phyloP scores from a whole-genome alignment of 2,329 filamentous ascomycete species.

The Colletotrichum graminicola region DNA sequence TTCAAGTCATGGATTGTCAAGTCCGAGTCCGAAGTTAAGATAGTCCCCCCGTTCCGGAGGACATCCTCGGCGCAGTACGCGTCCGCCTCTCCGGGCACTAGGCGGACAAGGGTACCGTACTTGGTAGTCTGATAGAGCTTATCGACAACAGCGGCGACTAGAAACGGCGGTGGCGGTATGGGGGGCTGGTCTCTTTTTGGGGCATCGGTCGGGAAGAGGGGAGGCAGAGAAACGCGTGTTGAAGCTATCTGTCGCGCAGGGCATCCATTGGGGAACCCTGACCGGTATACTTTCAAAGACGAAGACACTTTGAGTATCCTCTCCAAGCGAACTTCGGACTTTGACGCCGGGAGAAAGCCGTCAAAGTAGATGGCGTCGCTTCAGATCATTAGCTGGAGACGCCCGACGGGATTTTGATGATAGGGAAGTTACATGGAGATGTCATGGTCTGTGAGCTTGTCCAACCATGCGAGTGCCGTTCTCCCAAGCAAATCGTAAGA shows the following conservation, averaged over 20 bases:
- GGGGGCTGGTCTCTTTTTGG: slow-evolving; percentile 52
- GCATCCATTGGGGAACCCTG: slow-evolving; percentile 48
- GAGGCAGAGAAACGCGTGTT: slow-evolving; percentile 18
- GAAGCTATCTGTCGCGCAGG: slow-evolving; percentile 43
- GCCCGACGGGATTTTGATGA: neutral
- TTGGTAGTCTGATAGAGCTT: slow-evolving; percentile 63
- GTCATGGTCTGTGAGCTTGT: slow-evolving; percentile 65
- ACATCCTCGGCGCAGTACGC: slow-evolving; percentile 79
- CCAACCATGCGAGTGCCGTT: slow-evolving; percentile 72
- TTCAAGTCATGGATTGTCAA: slow-evolving; percentile 81
- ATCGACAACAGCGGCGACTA: slow-evolving; percentile 83
- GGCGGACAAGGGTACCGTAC: slow-evolving; percentile 59
- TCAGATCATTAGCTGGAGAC: slow-evolving; percentile 21
- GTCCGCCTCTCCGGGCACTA: slow-evolving; percentile 90
- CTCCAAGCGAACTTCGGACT: slow-evolving; percentile 71
- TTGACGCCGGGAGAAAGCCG: slow-evolving; percentile 78
- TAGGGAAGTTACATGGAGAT: slow-evolving; percentile 69
- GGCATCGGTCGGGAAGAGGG: slow-evolving; percentile 46
- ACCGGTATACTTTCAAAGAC: slow-evolving; percentile 63
- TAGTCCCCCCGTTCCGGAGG: slow-evolving; percentile 63
- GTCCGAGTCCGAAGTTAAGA: slow-evolving; percentile 90
- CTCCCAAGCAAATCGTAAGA: slow-evolving; percentile 73
- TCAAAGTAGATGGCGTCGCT: slow-evolving; percentile 86
- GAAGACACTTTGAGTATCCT: slow-evolving; percentile 70
- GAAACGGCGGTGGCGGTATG: slow-evolving; percentile 72